Evolutionary conservation across 2,329 filamentous ascomycete species (phyloP), one percentile per base, ranked within the genome.

Genomic region (Penicillium sp.): DNA sequence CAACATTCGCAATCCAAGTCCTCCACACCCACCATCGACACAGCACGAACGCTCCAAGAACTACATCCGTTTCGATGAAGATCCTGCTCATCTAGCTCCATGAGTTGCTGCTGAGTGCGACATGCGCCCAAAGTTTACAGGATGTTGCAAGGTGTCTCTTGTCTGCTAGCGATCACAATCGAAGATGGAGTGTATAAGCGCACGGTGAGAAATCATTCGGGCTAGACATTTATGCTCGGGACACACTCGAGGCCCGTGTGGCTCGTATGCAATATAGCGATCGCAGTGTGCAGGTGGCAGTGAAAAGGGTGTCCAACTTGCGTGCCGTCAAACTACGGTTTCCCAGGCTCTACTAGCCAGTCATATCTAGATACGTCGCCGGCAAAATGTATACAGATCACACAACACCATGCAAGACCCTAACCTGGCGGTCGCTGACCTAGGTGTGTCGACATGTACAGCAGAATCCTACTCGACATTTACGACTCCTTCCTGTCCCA

Each of bases 1-100:
- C 83, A 2, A 85, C 75, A 62, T 84, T 85, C 4, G 82, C 82
- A 58, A 85, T 78, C 0, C 74, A 70, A 4, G 81, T 83, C 82
- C 82, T 22, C 22, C 4, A 22, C 0, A 78, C 71, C 0, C 79
- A 11, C 28, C 9, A 11, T 30, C 82, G 82, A 50, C 78, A 80
- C 40, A 84, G 68, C 16, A 79, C 73, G 62, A 85, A 84, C 0
- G 80, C 84, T 0, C 73, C 73, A 0, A 80, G 80, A 9, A 82
- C 71, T 1, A 82, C 82, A 1, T 85, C 83, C 0, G 81, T 82
- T 65, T 85, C 83, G 47, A 84, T 82, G 1, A 85, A 73, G 55
- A 86, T 82, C 73, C 1, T 76, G 78, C n/a, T 77, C 76, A 0
- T 81, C 83, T 49, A 82, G 58, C 0, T 67, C 67, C 61, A 73